Conservation (phyloP, 2,329 filamentous ascomycete genomes). For the Clarireedia monteithiana region DNA sequence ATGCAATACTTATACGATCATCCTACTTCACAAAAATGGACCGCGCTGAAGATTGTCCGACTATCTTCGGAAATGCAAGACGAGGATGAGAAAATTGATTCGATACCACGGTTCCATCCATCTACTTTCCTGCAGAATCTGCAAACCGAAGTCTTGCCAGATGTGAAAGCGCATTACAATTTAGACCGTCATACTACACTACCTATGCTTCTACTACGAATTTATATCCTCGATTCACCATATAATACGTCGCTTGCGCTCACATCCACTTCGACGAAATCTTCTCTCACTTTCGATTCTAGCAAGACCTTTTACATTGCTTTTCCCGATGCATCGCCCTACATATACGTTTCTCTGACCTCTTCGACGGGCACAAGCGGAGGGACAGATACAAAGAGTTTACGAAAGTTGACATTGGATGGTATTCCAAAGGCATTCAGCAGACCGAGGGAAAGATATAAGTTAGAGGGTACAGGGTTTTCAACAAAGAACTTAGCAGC, state of each 20-base stretch:
- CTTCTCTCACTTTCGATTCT: conserved; percentile 41
- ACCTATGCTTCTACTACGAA: conserved; percentile 67
- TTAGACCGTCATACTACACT: conserved; percentile 62
- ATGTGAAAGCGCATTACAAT: conserved; percentile 79
- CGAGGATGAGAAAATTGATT: conserved; percentile 35
- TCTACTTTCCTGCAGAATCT: conserved; percentile 72
- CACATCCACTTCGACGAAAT: conserved; percentile 15
- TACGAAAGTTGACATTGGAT: conserved; percentile 65
- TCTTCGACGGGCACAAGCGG: conserved; percentile 44
- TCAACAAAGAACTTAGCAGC: conserved; percentile 64
- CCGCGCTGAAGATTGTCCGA: conserved; percentile 50
- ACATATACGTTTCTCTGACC: conserved; percentile 61
- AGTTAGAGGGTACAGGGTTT: conserved; percentile 59
- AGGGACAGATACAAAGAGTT: conserved; percentile 46
- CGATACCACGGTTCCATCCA: conserved; percentile 67
- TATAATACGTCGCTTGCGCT: conserved; percentile 58
- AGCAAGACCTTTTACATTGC: conserved; percentile 71
- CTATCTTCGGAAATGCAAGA: conserved; percentile 29
- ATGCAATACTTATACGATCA: conserved; percentile 59
- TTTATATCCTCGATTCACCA: conserved; percentile 73
- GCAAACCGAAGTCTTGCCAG: conserved; percentile 64
- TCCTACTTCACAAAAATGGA: conserved; percentile 56
- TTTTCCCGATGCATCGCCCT: conserved; percentile 73
- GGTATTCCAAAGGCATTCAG: conserved; percentile 79
- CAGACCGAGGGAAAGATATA: conserved; percentile 62